These are phyloP conservation scores for Colletotrichum sp. DNA, from an alignment of 2,329 filamentous ascomycete species.

Conservation along the genomic window DNA sequence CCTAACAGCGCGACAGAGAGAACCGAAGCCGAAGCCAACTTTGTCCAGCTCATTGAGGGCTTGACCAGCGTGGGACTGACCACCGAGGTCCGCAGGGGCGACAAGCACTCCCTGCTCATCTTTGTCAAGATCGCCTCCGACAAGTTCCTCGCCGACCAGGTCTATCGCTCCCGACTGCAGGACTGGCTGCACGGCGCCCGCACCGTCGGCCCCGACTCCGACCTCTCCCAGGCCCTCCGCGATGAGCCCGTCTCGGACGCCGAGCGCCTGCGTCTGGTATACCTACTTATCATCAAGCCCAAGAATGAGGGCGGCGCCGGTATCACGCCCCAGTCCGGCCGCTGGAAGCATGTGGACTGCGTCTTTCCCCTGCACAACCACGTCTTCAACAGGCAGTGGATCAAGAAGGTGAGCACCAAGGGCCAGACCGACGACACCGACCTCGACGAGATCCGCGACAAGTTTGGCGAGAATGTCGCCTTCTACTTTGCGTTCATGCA, in stretches of 20 bases:
- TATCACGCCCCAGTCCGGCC: slow-evolving; percentile 70
- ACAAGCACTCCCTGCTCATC: slow-evolving; percentile 76
- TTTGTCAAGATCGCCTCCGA: slow-evolving; percentile 83
- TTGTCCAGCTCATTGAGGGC: slow-evolving; percentile 77
- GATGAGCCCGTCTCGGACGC: slow-evolving; percentile 84
- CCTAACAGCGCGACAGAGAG: slow-evolving; percentile 55
- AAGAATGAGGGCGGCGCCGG: slow-evolving; percentile 79
- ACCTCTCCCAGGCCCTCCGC: slow-evolving; percentile 71
- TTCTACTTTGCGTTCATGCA: slow-evolving; percentile 97
- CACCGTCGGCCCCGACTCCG: slow-evolving; percentile 74
- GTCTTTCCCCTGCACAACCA: slow-evolving; percentile 84
- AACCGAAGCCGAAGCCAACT: slow-evolving; percentile 73
- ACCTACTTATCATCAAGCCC: slow-evolving; percentile 80
- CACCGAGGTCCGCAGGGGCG: slow-evolving; percentile 85
- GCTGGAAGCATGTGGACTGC: slow-evolving; percentile 75
- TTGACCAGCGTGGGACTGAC: slow-evolving; percentile 82
- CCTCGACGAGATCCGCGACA: slow-evolving; percentile 76
- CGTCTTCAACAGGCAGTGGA: slow-evolving; percentile 75
- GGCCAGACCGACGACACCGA: slow-evolving; percentile 70
- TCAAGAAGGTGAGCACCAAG: slow-evolving; percentile 77
- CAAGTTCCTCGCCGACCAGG: slow-evolving; percentile 75
- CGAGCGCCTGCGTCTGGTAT: slow-evolving; percentile 86
- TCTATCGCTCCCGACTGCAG: slow-evolving; percentile 86
- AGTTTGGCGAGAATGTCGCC: slow-evolving; percentile 83
- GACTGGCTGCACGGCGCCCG: slow-evolving; percentile 95